Percentiles rank a stretch among this genome's conserved stretches.
These are phyloP conservation scores for Rosa multiflora DNA, from an alignment of 306 rosid genomes.

Conservation along the genomic window DNA sequence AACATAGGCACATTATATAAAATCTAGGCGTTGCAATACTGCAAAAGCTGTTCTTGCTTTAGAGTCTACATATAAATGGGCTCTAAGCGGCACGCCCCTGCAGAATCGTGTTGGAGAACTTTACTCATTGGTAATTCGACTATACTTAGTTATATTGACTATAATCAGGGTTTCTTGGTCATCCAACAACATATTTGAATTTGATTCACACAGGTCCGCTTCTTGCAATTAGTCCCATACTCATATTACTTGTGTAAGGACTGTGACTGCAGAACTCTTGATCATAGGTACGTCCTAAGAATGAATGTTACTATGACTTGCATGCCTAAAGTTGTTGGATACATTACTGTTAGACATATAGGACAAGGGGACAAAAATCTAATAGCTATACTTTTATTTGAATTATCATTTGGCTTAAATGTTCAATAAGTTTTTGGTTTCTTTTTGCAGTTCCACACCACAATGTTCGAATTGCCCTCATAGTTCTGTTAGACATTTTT, in stretches of 20 bases:
- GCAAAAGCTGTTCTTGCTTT: constrained; percentile 83
- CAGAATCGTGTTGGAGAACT: constrained; percentile 87
- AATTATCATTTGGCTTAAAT: background rate
- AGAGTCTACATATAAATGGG: constrained; percentile 85
- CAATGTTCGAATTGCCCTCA: constrained; percentile 70
- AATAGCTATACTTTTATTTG: background rate
- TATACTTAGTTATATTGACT: constrained; percentile 2
- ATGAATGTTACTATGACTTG: constrained; percentile 11
- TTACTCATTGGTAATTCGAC: constrained; percentile 67
- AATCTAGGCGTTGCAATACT: constrained; percentile 65
- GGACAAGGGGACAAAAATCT: background rate
- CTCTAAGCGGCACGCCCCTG: constrained; percentile 94
- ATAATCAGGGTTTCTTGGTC: constrained; percentile 12
- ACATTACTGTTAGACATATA: background rate
- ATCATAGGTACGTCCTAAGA: constrained; percentile 58
- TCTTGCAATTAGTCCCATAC: constrained; percentile 76
- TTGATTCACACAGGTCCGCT: constrained; percentile 65
- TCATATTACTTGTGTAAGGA: constrained; percentile 84
- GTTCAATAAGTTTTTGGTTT: constrained; percentile 2
- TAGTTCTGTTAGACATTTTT: constrained; percentile 78
- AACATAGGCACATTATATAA: constrained; percentile 77
- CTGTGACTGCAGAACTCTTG: constrained; percentile 87
- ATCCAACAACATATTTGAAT: constrained; percentile 26
- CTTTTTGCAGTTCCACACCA: constrained; percentile 48
- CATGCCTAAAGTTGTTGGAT: background rate